These are phyloP conservation scores for Cryptosporidium canis DNA, from an alignment of 169 alveolate species.

Conservation along the genomic window DNA sequence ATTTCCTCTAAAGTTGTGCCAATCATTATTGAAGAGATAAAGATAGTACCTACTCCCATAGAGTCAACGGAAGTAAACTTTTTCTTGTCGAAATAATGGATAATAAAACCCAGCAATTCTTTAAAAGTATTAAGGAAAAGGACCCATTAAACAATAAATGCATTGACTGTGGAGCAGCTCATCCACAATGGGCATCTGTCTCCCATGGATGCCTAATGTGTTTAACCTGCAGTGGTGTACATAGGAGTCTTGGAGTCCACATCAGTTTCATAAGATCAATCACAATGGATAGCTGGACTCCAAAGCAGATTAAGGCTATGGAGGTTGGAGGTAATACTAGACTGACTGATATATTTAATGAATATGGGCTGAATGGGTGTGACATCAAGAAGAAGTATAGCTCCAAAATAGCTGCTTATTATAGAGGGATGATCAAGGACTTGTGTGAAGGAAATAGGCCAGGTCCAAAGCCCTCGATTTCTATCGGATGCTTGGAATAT, in stretches of 20 bases:
- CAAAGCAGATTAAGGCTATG: slow-evolving; percentile 87
- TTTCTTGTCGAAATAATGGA: slow-evolving; percentile 8
- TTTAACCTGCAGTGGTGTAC: slow-evolving; percentile 92
- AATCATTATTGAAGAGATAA: background rate
- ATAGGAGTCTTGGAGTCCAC: slow-evolving; percentile 91
- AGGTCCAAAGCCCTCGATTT: slow-evolving; percentile 31
- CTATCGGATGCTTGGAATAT: slow-evolving; percentile 37
- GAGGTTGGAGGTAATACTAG: slow-evolving; percentile 86
- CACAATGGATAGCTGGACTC: slow-evolving; percentile 94
- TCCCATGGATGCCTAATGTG: slow-evolving; percentile 94
- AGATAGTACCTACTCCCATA: too few species aligned
- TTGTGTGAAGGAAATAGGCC: slow-evolving; percentile 71
- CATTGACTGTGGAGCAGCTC: slow-evolving; percentile 86
- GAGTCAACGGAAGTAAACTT: background rate
- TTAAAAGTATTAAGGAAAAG: slow-evolving; percentile 43
- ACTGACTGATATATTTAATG: slow-evolving; percentile 79
- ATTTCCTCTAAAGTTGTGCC: background rate
- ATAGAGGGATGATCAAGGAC: slow-evolving; percentile 74
- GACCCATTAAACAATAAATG: slow-evolving; percentile 76
- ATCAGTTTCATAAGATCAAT: slow-evolving; percentile 92
- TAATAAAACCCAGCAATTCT: slow-evolving; percentile 53
- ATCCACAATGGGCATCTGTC: slow-evolving; percentile 96
- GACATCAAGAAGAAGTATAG: slow-evolving; percentile 70
- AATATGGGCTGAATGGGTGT: slow-evolving; percentile 70
- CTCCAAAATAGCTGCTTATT: slow-evolving; percentile 76